Base-by-base conservation (phyloP, 345 rosid species). In the Brassica carinata region DNA sequence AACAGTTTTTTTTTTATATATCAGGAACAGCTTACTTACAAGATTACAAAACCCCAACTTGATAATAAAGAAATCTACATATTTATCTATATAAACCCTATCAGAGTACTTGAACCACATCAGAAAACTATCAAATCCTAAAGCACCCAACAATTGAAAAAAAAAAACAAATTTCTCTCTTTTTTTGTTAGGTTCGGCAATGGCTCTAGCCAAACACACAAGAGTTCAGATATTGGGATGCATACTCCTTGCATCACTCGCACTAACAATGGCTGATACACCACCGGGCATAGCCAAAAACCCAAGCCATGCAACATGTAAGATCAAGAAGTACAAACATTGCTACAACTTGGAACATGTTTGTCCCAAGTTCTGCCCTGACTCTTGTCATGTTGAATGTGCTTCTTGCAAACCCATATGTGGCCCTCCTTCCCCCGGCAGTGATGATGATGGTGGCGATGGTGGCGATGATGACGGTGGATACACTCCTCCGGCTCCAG, bases 321-420 rank as follows among this genome's bases (percentile, higher is more conserved):
- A 19, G 68, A 79, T 70, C 70, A 83, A 83, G 63, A 80, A 84
- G 74, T 86, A 86, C 78, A 89, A 88, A 78, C 69, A 73, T 5
- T 88, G 90, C n/a, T 80, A 84, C 72, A 86, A 86, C 71, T 67
- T 84, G 58, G 88, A 43, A 69, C 85, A 84, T 55, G 87, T 86
- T n/a, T 89, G 91, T 64, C 93, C 89, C 34, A 84, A 83, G 77
- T 85, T 85, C 36, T 88, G 88, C 62, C 93, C 90, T 7, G 76
- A 83, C 43, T 31, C 76, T n/a, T 88, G 93, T 79, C 84, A 84
- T 2, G 88, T 86, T 2, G 72, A 86, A 0, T 87, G 91, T 73
- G 82, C 26, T 6, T 89, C 89, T 63, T 89, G 91, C 84, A 88
- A 86, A 74, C 90, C 89, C 27, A 57, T 84, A 0, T 89, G 91